Evolutionary conservation across 345 rosid species (phyloP).

Genomic region (Pseudoturritis turrita): DNA sequence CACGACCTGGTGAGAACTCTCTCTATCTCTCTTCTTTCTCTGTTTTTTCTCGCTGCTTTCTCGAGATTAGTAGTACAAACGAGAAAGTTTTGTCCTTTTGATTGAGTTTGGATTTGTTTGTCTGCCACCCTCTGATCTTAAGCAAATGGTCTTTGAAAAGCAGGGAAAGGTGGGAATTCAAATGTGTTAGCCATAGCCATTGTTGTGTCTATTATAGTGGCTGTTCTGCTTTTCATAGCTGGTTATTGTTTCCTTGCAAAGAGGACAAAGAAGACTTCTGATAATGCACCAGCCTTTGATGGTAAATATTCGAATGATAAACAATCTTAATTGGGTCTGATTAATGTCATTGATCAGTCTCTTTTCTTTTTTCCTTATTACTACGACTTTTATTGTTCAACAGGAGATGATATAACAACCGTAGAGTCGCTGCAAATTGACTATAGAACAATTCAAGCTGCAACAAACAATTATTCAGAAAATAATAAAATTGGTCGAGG

Average conservation of each 20-base stretch:
- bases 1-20: neutral
- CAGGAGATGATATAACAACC: slow-evolving; percentile 21
- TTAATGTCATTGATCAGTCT: neutral
- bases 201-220: slow-evolving; percentile 24
- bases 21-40: neutral
- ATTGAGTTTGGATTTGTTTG: neutral
- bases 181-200: slow-evolving; percentile 23
- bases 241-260: slow-evolving; percentile 32
- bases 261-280: slow-evolving; percentile 26
- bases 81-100: neutral
- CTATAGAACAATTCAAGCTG: slow-evolving; percentile 31
- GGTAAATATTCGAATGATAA: slow-evolving; percentile 10
- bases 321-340: neutral
- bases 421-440: slow-evolving; percentile 41
- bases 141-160: neutral
- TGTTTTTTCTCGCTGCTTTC: neutral
- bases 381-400: slow-evolving; percentile 10
- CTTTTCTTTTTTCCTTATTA: neutral
- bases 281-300: slow-evolving; percentile 6
- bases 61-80: neutral
- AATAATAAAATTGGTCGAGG: slow-evolving; percentile 52
- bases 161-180: slow-evolving; percentile 31
- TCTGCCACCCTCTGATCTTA: neutral
- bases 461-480: slow-evolving; percentile 39
- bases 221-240: slow-evolving; percentile 20